Evolutionary conservation across 1,139 yeast genomes (phyloP), one percentile per base, ranked within the genome.

Genomic region (Kodamaea derodonti): DNA sequence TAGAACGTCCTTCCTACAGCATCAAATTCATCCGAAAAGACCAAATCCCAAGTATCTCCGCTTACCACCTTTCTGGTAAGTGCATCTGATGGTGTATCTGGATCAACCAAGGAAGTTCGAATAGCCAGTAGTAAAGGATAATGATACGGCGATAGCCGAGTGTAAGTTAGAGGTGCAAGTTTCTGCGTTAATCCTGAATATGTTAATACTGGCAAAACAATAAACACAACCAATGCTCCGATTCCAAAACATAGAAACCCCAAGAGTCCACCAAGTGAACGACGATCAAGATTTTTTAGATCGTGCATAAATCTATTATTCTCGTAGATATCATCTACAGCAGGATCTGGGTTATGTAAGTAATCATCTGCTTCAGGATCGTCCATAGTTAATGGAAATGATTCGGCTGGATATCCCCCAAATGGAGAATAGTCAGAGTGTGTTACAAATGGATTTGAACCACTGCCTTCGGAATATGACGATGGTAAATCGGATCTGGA

Each of bases 281-380:
- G 63, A 49, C 57, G 67, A 52, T 80, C 85, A 75, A 80, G 65
- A 42, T 69, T 57, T 53, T 75, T 74, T 60, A 81, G 58, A 52
- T 81, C 88, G 42, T 74, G 56, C 42, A 66, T 48, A 47, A 80
- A 74, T 44, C 86, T 60, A 50, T 78, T 72, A 42, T 75, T 78
- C 45, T 85, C 94, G 48, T 80, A 76, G 42, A 79, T 73, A 14
- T 94, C 95, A 57, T 88, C 97, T 31, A 75, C 80, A 27, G 87
- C 82, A 8, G 95, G 95, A 55, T 88, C 95, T 1, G 96, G 97
- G 57, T 88, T 88, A 59, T 88, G 97, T 43, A 88, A 57, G 52
- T 85, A 87, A 56, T 88, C 97, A 61, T 88, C 97, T 3, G 86
- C 83, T 59, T 88, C 97, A 58, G 84, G 84, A 50, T 88, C 97